Percentiles rank a stretch among this genome's conserved stretches.
phyloP scores from a whole-genome alignment of 306 rosid species.

The Myrica gale region DNA sequence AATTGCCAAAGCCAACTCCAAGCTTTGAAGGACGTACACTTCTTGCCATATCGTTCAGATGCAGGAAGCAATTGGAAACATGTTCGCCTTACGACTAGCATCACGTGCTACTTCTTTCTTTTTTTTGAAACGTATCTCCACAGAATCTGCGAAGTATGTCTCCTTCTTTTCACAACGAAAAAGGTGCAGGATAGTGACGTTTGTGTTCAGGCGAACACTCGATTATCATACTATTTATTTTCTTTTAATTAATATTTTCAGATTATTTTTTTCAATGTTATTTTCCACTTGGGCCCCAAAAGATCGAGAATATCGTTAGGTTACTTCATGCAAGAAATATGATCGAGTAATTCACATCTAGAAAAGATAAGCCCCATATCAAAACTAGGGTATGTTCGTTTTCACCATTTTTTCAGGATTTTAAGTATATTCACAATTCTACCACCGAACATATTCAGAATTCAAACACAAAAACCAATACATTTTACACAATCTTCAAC shows the following conservation, averaged over 20 bases:
- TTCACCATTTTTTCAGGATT: no score
- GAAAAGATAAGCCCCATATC: no score
- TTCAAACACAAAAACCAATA: no score
- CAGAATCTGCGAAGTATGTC: background rate
- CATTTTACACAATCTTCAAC: no score
- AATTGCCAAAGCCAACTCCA: no score
- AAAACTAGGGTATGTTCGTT: no score
- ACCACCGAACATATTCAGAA: no score
- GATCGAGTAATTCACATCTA: no score
- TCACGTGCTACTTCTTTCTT: background rate
- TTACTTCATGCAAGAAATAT: constrained; percentile 7
- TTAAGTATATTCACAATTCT: no score
- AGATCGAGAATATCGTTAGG: background rate
- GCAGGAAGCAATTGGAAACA: background rate
- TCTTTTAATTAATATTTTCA: no score
- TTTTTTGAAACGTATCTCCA: background rate
- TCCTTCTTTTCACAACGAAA: background rate
- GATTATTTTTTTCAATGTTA: no score
- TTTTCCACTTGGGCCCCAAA: background rate
- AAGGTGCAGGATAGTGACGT: background rate
- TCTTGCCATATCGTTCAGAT: background rate
- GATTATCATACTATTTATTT: no score
- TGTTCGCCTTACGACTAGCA: background rate
- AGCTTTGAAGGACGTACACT: background rate
- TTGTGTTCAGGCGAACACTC: background rate